phyloP scores from a whole-genome alignment of 805 yeast genomes.

The Candida insectalens region DNA sequence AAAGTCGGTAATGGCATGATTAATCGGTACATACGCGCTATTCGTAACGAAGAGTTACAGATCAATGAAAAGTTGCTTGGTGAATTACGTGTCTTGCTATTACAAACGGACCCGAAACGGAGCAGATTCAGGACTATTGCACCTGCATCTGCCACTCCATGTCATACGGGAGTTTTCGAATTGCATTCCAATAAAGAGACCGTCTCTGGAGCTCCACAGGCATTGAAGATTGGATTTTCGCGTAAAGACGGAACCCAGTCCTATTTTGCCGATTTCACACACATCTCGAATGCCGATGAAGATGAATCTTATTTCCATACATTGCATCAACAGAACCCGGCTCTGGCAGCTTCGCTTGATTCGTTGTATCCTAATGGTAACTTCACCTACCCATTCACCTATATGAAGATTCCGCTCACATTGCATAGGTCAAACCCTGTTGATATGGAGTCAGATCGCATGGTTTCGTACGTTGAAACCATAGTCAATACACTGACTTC shows the following conservation, averaged over 20 bases:
- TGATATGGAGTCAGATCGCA: conserved; percentile 17
- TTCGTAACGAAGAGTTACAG: too few relatives aligned
- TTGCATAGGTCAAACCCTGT: conserved; percentile 8
- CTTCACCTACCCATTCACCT: conserved; percentile 17
- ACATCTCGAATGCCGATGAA: conserved; percentile 14
- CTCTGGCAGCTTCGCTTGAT: conserved; percentile 15
- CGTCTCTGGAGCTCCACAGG: not conserved
- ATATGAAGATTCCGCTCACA: conserved; percentile 17
- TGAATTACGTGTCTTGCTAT: conserved; percentile 5
- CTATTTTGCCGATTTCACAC: conserved; percentile 14
- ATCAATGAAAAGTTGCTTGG: conserved; percentile 3
- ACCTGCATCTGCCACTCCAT: too few relatives aligned
- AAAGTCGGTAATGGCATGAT: too few relatives aligned
- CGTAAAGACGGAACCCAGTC: conserved; percentile 4
- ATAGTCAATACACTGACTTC: too few relatives aligned
- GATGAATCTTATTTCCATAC: conserved; percentile 16
- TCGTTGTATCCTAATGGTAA: conserved; percentile 12
- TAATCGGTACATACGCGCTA: too few relatives aligned
- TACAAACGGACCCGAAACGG: not conserved
- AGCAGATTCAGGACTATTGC: not conserved
- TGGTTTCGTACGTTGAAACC: conserved; percentile 20
- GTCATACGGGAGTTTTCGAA: too few relatives aligned
- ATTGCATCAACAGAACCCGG: conserved; percentile 9
- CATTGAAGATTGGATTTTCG: conserved; percentile 1
- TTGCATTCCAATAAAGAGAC: too few relatives aligned